Evolutionary conservation across 2,329 filamentous ascomycete genomes (phyloP).

Genomic region (Aspergillus floridensis): DNA sequence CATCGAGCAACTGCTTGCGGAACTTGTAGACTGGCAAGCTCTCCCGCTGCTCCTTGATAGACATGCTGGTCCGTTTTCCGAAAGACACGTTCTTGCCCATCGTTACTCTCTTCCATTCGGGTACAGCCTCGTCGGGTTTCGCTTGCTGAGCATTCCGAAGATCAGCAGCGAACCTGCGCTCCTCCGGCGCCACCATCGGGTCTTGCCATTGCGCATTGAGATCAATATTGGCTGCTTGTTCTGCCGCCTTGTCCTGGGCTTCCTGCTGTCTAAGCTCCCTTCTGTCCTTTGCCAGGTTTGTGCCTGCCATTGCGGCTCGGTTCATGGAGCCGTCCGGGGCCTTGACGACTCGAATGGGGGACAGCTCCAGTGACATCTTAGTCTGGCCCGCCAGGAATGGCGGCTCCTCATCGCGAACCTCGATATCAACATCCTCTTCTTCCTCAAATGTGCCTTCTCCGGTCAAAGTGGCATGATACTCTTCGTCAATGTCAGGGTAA

Average conservation of each 20-base stretch:
- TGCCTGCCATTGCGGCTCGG: constrained; percentile 90
- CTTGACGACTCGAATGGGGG: constrained; percentile 93
- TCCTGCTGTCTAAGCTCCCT: constrained; percentile 88
- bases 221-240: constrained; percentile 74
- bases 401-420: constrained; percentile 92
- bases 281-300: constrained; percentile 81
- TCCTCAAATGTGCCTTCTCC: constrained; percentile 86
- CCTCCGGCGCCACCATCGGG: constrained; percentile 83
- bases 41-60: constrained; percentile 92
- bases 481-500: constrained; percentile 91
- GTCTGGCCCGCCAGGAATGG: constrained; percentile 95
- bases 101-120: constrained; percentile 88
- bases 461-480: constrained; percentile 82
- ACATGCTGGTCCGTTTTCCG: constrained; percentile 83
- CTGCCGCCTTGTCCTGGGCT: constrained; percentile 71
- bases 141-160: constrained; percentile 65
- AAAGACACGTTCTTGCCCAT: constrained; percentile 75
- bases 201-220: constrained; percentile 92
- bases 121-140: constrained; percentile 65
- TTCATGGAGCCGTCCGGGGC: constrained; percentile 98
- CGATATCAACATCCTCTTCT: constrained; percentile 95
- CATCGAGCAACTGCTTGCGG: constrained; percentile 80
- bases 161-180: constrained; percentile 86
- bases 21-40: constrained; percentile 86
- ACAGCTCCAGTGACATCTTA: constrained; percentile 90